Percentiles rank a stretch among this genome's conserved stretches.
phyloP scores from a whole-genome alignment of 2,329 filamentous ascomycete genomes.

The Allantophomopsis lycopodina region DNA sequence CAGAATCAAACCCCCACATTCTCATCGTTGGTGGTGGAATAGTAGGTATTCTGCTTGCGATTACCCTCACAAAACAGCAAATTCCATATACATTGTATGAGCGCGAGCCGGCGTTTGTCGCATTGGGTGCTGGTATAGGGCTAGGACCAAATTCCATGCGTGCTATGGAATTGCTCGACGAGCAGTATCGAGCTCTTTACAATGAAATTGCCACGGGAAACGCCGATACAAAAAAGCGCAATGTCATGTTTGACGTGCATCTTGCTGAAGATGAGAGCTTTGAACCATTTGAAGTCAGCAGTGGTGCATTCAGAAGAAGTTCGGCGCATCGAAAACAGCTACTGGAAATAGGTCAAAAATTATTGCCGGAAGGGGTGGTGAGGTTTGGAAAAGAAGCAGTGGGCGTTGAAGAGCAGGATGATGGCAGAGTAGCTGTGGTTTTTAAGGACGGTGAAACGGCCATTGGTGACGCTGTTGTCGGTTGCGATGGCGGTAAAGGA shows the following conservation, averaged over 20 bases:
- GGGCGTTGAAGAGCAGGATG: conserved; percentile 11
- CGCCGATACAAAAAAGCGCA: no score
- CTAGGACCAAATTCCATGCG: conserved; percentile 16
- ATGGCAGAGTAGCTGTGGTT: neutral
- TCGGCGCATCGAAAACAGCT: no score
- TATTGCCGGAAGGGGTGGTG: conserved; percentile 22
- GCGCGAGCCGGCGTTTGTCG: conserved; percentile 14
- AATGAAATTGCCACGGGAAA: no score
- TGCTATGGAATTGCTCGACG: conserved; percentile 16
- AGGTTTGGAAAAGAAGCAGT: conserved; percentile 21
- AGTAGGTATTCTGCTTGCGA: conserved; percentile 14
- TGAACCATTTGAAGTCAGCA: no score
- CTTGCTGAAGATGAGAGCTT: no score
- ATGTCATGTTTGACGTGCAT: no score
- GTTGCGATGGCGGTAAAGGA: conserved; percentile 51
- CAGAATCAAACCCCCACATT: conserved; percentile 12
- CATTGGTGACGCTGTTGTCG: conserved; percentile 22
- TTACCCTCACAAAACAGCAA: conserved; percentile 16
- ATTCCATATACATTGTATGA: conserved; percentile 17
- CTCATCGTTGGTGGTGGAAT: conserved; percentile 17
- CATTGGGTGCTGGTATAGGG: conserved; percentile 17
- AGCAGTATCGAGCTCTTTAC: neutral
- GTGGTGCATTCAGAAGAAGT: no score
- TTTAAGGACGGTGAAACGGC: conserved; percentile 3
- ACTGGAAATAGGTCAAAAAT: conserved; percentile 5